Percentiles rank a stretch among this genome's conserved stretches.
These are phyloP conservation scores for Coriaria nepalensis DNA, from an alignment of 306 rosid genomes.

Conservation along the genomic window DNA sequence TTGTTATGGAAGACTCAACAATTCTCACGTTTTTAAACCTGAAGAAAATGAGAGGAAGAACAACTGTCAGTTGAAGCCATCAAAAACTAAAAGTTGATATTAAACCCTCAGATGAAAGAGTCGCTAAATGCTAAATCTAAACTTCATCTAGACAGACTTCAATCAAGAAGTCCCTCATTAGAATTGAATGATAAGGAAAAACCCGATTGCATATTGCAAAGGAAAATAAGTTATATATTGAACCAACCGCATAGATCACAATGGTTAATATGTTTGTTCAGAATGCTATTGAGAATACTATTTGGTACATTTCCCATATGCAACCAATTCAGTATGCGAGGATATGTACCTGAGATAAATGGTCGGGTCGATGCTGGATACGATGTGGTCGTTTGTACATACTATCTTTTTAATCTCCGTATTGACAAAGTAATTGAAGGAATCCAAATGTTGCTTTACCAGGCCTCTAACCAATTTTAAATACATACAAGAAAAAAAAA, in stretches of 20 bases:
- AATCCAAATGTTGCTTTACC: constrained; percentile 90
- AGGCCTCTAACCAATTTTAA: too few species aligned
- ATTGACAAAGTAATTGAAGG: constrained; percentile 67
- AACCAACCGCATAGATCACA: too few species aligned
- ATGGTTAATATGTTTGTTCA: not conserved
- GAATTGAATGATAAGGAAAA: too few species aligned
- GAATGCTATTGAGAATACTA: not conserved
- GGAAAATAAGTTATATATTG: too few species aligned
- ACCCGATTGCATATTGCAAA: too few species aligned
- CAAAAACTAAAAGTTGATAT: not conserved
- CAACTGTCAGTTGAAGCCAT: constrained; percentile 1
- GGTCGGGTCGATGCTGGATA: constrained; percentile 23
- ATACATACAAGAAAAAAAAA: too few species aligned
- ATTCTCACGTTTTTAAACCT: constrained; percentile 61
- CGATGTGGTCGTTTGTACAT: constrained; percentile 43
- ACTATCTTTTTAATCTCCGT: constrained; percentile 65
- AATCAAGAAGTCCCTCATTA: too few species aligned
- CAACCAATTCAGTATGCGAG: not conserved
- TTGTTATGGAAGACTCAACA: constrained; percentile 38
- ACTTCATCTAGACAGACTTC: not conserved
- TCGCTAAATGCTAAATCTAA: not conserved
- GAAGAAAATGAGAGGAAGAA: constrained; percentile 13
- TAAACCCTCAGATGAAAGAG: constrained; percentile 1
- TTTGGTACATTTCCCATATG: not conserved
- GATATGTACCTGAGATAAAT: constrained; percentile 37